Conservation (phyloP, 192 early-diverging fungal genomes). For the Coemansia sp. region DNA sequence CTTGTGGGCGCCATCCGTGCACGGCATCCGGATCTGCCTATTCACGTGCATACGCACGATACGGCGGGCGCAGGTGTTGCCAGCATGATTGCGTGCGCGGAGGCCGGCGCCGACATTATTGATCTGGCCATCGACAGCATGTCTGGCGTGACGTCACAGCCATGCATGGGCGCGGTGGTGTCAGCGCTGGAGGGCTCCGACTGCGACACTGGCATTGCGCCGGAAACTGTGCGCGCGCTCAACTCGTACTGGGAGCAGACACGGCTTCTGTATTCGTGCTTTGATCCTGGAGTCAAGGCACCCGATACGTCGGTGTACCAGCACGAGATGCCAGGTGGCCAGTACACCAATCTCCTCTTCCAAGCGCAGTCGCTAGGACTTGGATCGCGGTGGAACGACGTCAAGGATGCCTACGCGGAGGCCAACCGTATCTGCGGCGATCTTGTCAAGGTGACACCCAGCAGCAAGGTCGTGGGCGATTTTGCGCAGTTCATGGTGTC, state of each 20-base stretch:
- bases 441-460: slow-evolving; percentile 97
- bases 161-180: slow-evolving; percentile 94
- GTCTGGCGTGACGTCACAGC: slow-evolving; percentile 96
- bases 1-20: slow-evolving; percentile 85
- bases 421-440: slow-evolving; percentile 93
- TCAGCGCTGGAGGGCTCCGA: slow-evolving; percentile 77
- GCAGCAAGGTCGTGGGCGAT: slow-evolving; percentile 97
- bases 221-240: slow-evolving; percentile 77
- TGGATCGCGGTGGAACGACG: slow-evolving; percentile 90
- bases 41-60: slow-evolving; percentile 97
- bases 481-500: slow-evolving; percentile 98
- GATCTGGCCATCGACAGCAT: slow-evolving; percentile 92
- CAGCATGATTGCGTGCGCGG: slow-evolving; percentile 87
- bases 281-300: slow-evolving; percentile 88
- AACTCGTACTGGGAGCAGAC: slow-evolving; percentile 98
- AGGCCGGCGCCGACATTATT: slow-evolving; percentile 91
- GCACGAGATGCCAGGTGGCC: slow-evolving; percentile 97
- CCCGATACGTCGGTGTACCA: slow-evolving; percentile 90
- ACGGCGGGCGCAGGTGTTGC: slow-evolving; percentile 97
- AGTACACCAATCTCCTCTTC: slow-evolving; percentile 99
- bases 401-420: slow-evolving; percentile 86
- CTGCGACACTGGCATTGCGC: slow-evolving; percentile 80
- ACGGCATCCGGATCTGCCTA: slow-evolving; percentile 85
- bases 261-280: slow-evolving; percentile 93
- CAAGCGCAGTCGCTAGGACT: slow-evolving; percentile 93